Base-by-base conservation (phyloP, 2,329 filamentous ascomycete genomes). In the Aspergillus neotritici region DNA sequence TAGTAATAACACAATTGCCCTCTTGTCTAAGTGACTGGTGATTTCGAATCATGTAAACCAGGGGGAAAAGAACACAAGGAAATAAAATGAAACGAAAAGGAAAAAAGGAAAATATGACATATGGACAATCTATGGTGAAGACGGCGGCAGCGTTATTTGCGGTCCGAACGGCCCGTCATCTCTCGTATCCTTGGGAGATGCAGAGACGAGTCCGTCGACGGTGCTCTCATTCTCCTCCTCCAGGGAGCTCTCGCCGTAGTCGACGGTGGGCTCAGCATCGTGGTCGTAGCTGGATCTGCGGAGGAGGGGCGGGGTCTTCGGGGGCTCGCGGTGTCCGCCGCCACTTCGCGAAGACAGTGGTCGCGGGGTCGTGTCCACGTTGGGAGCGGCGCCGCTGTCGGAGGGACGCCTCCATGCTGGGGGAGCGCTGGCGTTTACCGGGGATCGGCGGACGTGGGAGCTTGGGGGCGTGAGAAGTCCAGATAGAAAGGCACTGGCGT, bases 381-480 rank as follows among this genome's bases (percentile, higher is more conserved):
- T 55, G 45, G 60, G 61, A 34, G 68, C 39, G 4, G 64, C 60
- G 8, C 67, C 59, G 42, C 49, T 65, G 48, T 66, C 62, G 8
- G 64, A 62, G 12, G 63, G 54, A 8, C 57, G 53, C 33, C 58
- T 60, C 43, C 42, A 57, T 36, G 57, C 34, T 52, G 60, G 46
- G 30, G 65, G 48, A 5, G 55, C 58, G 31, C 55, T 67, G 31
- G 61, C 58, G 42, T 71, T 65, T 3, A 74, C 69, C 0, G 80
- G 77, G 3, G 76, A 79, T 52, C 80, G 80, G 34, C 86, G 83
- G 37, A 84, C 65, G 42, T 81, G 80, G 4, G 86, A 89, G 25
- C 84, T 81, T 4, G 90, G 91, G n/a, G 91, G 90, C 1, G 91
- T 96, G 73, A 96, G 76, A 15, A 95, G 79, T 1, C 90, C 90